Percentiles rank a stretch among this genome's conserved stretches.
phyloP scores from a whole-genome alignment of 2,329 filamentous ascomycete genomes.

The Fusarium anguioides region DNA sequence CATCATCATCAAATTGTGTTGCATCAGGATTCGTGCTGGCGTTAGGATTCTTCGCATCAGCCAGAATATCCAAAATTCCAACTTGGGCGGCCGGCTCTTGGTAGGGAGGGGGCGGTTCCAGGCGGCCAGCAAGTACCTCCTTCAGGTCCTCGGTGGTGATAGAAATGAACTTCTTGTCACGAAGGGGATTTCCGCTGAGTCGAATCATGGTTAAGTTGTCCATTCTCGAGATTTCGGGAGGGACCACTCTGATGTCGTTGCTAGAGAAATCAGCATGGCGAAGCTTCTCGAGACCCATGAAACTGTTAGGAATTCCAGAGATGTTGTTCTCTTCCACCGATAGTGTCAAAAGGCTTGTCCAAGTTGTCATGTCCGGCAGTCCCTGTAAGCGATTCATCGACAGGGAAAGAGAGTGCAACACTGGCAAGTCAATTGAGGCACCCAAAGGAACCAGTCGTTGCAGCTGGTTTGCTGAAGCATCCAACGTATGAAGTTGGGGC shows the following conservation, averaged over 20 bases:
- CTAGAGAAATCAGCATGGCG: slow-evolving; percentile 84
- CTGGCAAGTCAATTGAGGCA: slow-evolving; percentile 71
- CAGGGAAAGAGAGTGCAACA: slow-evolving; percentile 78
- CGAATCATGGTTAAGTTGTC: slow-evolving; percentile 78
- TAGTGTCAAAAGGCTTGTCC: slow-evolving; percentile 78
- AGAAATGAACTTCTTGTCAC: slow-evolving; percentile 86
- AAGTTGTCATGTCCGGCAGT: slow-evolving; percentile 79
- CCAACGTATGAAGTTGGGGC: slow-evolving; percentile 76
- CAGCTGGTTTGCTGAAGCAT: slow-evolving; percentile 82
- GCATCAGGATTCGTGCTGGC: neutral
- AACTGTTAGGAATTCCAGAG: slow-evolving; percentile 78
- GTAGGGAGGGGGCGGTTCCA: slow-evolving; percentile 67
- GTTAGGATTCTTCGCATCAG: slow-evolving; percentile 34
- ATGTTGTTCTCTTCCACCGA: slow-evolving; percentile 86
- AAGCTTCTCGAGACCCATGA: slow-evolving; percentile 74
- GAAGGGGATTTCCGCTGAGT: slow-evolving; percentile 88
- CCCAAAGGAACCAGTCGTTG: slow-evolving; percentile 60
- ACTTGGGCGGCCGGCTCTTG: slow-evolving; percentile 46
- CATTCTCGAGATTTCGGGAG: slow-evolving; percentile 83
- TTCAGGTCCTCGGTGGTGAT: slow-evolving; percentile 87
- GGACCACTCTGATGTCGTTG: slow-evolving; percentile 82
- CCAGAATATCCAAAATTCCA: slow-evolving; percentile 35
- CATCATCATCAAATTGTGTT: slow-evolving; percentile 46
- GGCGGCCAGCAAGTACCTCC: slow-evolving; percentile 72
- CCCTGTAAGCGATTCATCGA: slow-evolving; percentile 81